phyloP scores from a whole-genome alignment of 176 grass and related monocot species.

The Cenchrus fungigraminus region DNA sequence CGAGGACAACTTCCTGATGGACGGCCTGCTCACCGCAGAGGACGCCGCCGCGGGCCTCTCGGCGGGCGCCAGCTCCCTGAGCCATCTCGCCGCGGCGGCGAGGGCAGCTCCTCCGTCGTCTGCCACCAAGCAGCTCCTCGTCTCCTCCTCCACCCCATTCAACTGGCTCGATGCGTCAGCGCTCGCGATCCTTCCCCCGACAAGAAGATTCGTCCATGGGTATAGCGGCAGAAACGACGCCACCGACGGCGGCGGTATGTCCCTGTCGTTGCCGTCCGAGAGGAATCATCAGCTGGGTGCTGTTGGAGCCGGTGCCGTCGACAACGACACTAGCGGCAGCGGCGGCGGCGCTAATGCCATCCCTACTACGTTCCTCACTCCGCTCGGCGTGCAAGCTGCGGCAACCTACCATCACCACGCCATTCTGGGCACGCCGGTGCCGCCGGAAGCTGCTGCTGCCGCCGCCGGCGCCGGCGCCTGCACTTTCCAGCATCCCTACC shows the following conservation, averaged over 20 bases:
- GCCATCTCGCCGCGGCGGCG: conserved; percentile 38
- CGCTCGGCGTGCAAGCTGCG: conserved; percentile 34
- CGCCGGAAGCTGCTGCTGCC: conserved; percentile 42
- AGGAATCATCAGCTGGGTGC: background rate
- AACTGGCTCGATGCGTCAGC: conserved; percentile 55
- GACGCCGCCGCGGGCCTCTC: conserved; percentile 38
- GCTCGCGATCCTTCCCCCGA: conserved; percentile 34
- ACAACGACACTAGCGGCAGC: conserved; percentile 32
- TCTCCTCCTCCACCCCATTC: conserved; percentile 40
- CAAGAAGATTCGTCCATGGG: conserved; percentile 47
- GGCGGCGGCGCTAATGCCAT: conserved; percentile 27
- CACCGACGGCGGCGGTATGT: conserved; percentile 8
- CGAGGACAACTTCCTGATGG: conserved; percentile 66
- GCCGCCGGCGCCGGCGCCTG: conserved; percentile 13
- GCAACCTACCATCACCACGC: conserved; percentile 38
- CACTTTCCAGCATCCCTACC: conserved; percentile 59
- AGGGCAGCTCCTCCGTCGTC: background rate
- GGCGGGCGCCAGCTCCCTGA: conserved; percentile 33
- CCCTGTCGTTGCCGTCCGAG: conserved; percentile 32
- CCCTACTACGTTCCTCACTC: conserved; percentile 42
- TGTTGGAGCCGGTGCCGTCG: conserved; percentile 18
- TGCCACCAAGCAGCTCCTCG: conserved; percentile 41
- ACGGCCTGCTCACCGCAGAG: conserved; percentile 59
- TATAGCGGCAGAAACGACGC: conserved; percentile 19
- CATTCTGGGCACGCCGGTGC: conserved; percentile 24